These are phyloP conservation scores for Trichoderma parareesei DNA, from an alignment of 495 filamentous ascomycete genomes.

Conservation along the genomic window DNA sequence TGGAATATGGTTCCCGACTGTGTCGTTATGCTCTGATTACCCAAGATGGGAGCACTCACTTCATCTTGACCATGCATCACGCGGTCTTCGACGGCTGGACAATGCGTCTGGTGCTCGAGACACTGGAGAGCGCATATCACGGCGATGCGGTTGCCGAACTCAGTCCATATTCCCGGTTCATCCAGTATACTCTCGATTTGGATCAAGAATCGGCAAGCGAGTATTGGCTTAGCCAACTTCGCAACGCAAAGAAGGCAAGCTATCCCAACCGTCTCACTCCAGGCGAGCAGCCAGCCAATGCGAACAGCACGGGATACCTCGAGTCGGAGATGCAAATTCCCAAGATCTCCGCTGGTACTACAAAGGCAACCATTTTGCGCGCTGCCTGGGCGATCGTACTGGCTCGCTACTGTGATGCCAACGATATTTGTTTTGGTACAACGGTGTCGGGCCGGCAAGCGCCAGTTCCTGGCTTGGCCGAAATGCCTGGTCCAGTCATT, in stretches of 20 bases:
- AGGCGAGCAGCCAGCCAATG: not conserved
- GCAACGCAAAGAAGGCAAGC: not conserved
- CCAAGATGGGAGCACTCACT: constrained; percentile 12
- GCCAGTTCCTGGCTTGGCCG: not conserved
- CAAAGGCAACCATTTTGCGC: constrained; percentile 3
- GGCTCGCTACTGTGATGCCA: not conserved
- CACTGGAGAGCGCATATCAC: not conserved
- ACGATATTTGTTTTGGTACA: not conserved
- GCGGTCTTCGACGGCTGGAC: not conserved
- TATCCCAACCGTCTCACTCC: constrained; percentile 1
- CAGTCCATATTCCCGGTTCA: constrained; percentile 2
- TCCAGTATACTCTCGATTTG: not conserved
- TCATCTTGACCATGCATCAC: constrained; percentile 11
- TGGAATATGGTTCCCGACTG: not conserved
- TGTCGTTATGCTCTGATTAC: not conserved
- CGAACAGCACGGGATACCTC: not conserved
- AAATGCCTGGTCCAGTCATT: not conserved
- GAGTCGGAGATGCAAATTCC: not conserved
- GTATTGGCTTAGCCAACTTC: constrained; percentile 2
- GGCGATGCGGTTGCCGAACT: not conserved
- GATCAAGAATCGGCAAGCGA: not conserved
- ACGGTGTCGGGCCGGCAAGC: constrained; percentile 16
- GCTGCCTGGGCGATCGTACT: constrained; percentile 7
- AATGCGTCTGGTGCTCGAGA: not conserved
- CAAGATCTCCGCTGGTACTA: not conserved